Evolutionary conservation across 257 asterid species (phyloP).

Genomic region (Solanum bulbocastanum): DNA sequence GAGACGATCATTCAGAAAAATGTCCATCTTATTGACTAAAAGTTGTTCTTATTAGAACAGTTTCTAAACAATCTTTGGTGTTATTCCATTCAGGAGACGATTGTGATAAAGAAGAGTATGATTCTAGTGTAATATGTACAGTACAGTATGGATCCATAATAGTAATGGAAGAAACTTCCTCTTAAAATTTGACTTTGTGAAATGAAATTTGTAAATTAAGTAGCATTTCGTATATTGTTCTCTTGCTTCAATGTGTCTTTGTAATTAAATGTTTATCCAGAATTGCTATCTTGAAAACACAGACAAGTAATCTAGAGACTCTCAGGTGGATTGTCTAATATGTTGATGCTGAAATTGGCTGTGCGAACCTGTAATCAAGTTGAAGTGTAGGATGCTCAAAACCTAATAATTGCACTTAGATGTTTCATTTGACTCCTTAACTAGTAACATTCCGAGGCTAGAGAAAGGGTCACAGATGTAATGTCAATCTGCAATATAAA

Average conservation of each 20-base stretch:
- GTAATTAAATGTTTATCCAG: not conserved
- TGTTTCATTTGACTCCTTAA: not conserved
- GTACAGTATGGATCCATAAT: not conserved
- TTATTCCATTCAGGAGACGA: not conserved
- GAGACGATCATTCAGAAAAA: not conserved
- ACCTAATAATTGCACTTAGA: not conserved
- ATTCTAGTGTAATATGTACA: not conserved
- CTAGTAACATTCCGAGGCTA: not conserved
- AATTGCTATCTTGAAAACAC: not conserved
- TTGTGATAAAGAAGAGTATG: not conserved
- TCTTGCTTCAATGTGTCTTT: not conserved
- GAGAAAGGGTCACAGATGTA: not conserved
- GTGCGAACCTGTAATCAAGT: not conserved
- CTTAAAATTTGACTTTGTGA: not conserved
- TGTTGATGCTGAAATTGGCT: not conserved
- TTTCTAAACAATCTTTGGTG: not conserved
- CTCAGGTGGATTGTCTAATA: not conserved
- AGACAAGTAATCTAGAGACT: not conserved
- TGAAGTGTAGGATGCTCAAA: not conserved
- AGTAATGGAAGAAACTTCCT: not conserved
- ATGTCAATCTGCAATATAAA: not conserved
- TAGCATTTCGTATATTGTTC: not conserved
- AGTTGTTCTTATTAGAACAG: not conserved
- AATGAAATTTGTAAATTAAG: not conserved
- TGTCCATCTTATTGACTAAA: not conserved